A percentile compares a stretch with the other conserved stretches of the same genome.
These are phyloP conservation scores for Pisolithus albus DNA, from an alignment of 768 basidiomycete species.

Conservation along the genomic window DNA sequence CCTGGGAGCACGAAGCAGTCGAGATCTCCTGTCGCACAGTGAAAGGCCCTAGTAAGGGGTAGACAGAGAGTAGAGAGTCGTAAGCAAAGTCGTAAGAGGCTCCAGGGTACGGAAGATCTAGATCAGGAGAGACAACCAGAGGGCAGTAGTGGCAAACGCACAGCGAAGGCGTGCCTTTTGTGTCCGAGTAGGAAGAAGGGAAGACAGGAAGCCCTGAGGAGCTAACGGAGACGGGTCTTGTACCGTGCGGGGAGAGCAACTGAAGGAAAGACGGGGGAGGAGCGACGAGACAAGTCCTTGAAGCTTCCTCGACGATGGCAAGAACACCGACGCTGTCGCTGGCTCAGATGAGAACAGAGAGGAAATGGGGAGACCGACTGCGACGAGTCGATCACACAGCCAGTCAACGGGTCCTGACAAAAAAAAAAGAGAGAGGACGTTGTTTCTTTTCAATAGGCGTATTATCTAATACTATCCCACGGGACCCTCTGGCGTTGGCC, in stretches of 20 bases:
- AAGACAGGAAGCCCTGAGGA: conserved; percentile 15
- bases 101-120: conserved; percentile 17
- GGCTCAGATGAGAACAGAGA: conserved; percentile 28
- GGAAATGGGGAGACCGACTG: conserved; percentile 36
- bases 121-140: conserved; percentile 28
- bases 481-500: background rate
- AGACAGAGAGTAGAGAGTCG: conserved; percentile 44
- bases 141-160: conserved; percentile 63
- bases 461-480: conserved; percentile 27
- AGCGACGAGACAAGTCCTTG: conserved; percentile 20
- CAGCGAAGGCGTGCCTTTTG: conserved; percentile 94
- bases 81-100: conserved; percentile 62
- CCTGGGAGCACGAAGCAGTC: conserved; percentile 36
- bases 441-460: conserved; percentile 22
- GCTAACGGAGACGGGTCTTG: conserved; percentile 13
- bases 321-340: conserved; percentile 39
- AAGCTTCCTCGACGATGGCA: conserved; percentile 29
- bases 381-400: conserved; percentile 39
- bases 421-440: background rate
- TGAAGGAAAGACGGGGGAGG: conserved; percentile 1
- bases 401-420: conserved; percentile 22
- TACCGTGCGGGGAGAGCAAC: conserved; percentile 10
- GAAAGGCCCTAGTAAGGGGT: conserved; percentile 34
- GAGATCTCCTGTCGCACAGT: conserved; percentile 35
- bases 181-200: conserved; percentile 33